Evolutionary conservation across 306 rosid species (phyloP).

Genomic region (Benincasa hispida): DNA sequence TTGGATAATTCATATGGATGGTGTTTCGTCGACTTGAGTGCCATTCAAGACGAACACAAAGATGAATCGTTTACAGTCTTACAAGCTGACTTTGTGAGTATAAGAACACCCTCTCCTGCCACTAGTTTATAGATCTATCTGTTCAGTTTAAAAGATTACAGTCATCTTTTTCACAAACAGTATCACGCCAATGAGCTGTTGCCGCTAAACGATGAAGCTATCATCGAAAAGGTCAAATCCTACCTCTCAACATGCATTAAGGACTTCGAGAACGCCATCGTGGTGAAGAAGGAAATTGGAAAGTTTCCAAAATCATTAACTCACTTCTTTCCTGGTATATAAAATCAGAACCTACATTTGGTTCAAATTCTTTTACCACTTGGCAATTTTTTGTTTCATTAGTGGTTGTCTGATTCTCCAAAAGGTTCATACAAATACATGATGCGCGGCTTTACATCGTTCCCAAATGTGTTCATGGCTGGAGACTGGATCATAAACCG

Average conservation of each 20-base stretch:
- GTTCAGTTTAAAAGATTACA: background rate
- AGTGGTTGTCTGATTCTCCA: background rate
- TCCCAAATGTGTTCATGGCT: constrained; percentile 43
- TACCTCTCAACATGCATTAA: constrained; percentile 37
- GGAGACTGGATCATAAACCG: constrained; percentile 56
- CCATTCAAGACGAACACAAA: constrained; percentile 36
- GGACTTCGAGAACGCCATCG: constrained; percentile 21
- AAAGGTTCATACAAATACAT: constrained; percentile 43
- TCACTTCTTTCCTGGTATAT: constrained; percentile 47
- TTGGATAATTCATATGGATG: constrained; percentile 32
- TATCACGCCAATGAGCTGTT: constrained; percentile 41
- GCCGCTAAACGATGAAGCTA: constrained; percentile 25
- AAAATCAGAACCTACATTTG: background rate
- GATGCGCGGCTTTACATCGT: constrained; percentile 35
- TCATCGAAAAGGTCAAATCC: constrained; percentile 25
- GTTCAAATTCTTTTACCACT: background rate
- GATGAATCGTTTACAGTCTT: constrained; percentile 27
- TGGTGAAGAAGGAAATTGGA: constrained; percentile 27
- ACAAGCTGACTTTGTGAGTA: constrained; percentile 51
- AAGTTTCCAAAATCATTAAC: constrained; percentile 35
- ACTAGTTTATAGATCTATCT: background rate
- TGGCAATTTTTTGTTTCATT: background rate
- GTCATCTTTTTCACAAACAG: constrained; percentile 14
- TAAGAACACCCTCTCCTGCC: background rate
- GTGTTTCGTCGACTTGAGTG: constrained; percentile 43